These are phyloP conservation scores for Malus sieversii DNA, from an alignment of 306 rosid genomes.

Conservation along the genomic window DNA sequence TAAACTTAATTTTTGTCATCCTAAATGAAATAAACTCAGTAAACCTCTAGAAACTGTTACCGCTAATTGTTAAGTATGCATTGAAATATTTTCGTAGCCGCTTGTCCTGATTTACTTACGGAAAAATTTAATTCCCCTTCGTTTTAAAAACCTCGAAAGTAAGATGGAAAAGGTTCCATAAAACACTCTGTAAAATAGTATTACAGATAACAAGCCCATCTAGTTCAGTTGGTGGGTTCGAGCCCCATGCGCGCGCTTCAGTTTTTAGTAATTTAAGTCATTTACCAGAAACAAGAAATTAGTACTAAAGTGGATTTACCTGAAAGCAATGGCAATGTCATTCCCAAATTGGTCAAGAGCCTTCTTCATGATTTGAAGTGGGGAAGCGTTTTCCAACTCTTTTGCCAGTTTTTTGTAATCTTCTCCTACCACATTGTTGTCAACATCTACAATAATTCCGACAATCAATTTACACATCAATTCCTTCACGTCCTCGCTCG, in stretches of 20 bases:
- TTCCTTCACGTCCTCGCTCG: too few relatives aligned
- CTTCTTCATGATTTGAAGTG: constrained; percentile 60
- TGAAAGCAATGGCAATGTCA: constrained; percentile 82
- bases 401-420: constrained; percentile 42
- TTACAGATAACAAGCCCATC: too few relatives aligned
- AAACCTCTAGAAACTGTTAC: background rate
- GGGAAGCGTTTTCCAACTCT: constrained; percentile 60
- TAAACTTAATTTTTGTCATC: background rate
- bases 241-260: background rate
- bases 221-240: too few relatives aligned
- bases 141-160: too few relatives aligned
- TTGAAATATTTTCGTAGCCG: too few relatives aligned
- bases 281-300: background rate
- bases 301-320: constrained; percentile 23
- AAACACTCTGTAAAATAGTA: too few relatives aligned
- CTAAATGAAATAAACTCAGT: background rate
- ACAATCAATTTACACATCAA: background rate
- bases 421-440: constrained; percentile 35
- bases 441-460: constrained; percentile 45
- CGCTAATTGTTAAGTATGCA: too few relatives aligned
- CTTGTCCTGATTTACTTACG: too few relatives aligned
- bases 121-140: too few relatives aligned
- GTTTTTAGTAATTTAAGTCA: background rate
- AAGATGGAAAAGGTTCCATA: too few relatives aligned
- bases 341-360: constrained; percentile 70